Conservation (phyloP, 192 early-diverging fungal species). For the Entomortierella beljakovae region DNA sequence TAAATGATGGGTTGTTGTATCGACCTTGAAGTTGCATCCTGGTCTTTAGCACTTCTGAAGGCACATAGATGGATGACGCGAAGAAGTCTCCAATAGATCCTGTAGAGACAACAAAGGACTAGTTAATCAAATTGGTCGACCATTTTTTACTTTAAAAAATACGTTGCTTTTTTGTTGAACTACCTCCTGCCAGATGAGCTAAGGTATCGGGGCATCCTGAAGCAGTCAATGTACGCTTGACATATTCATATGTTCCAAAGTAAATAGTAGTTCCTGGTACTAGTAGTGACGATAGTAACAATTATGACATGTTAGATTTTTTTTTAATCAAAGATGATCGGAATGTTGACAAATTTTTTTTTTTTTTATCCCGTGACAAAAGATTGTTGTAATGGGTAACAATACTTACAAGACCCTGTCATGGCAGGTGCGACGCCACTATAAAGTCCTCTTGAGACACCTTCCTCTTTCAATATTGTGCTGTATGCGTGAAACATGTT, state of each 20-base stretch:
- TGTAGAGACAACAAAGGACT: slow-evolving; percentile 1
- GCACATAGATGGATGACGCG: slow-evolving; percentile 69
- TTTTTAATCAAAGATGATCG: background rate
- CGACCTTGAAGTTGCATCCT: slow-evolving; percentile 83
- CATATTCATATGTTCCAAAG: slow-evolving; percentile 70
- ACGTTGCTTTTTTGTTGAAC: background rate
- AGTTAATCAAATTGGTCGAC: no score
- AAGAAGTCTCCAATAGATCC: slow-evolving; percentile 67
- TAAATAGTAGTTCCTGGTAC: slow-evolving; percentile 68
- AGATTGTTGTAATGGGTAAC: no score
- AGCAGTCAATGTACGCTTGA: slow-evolving; percentile 63
- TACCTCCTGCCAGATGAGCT: slow-evolving; percentile 66
- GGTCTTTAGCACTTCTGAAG: slow-evolving; percentile 77
- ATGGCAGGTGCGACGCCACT: slow-evolving; percentile 68
- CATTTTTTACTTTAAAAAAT: no score
- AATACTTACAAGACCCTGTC: slow-evolving; percentile 55
- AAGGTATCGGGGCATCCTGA: slow-evolving; percentile 62
- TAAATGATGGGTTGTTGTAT: slow-evolving; percentile 75
- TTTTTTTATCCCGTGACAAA: background rate
- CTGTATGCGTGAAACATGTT: slow-evolving; percentile 70
- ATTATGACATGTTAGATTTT: background rate
- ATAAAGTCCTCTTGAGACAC: slow-evolving; percentile 63
- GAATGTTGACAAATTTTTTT: background rate
- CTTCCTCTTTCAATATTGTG: slow-evolving; percentile 66
- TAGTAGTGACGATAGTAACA: slow-evolving; percentile 8